Percentiles rank a stretch among this genome's conserved stretches.
Conservation (phyloP, 805 yeast genomes). For the Cyberlindnera suaveolens region DNA sequence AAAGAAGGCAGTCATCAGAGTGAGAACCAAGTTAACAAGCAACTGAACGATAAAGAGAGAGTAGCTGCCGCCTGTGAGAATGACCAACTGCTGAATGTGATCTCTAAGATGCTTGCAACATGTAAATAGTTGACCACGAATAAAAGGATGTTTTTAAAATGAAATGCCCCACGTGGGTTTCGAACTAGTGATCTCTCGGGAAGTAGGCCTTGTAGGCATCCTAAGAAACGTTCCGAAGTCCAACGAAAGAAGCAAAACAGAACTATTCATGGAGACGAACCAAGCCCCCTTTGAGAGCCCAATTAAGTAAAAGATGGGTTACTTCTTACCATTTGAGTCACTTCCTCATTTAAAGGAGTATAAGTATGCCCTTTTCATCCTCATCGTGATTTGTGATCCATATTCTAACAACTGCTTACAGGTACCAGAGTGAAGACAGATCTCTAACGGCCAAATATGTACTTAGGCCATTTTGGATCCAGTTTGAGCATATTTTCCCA, state of each 20-base stretch:
- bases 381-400: no score
- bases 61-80: conserved; percentile 99
- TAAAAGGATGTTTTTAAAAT: background rate
- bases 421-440: conserved; percentile 71
- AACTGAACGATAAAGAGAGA: conserved; percentile 92
- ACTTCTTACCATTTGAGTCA: conserved; percentile 50
- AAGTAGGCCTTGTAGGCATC: no score
- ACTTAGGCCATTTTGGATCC: conserved; percentile 77
- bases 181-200: no score
- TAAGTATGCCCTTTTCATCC: conserved; percentile 22
- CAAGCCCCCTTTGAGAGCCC: background rate
- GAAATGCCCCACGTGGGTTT: no score
- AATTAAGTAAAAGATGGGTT: conserved; percentile 42
- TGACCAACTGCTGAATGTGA: conserved; percentile 84
- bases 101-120: conserved; percentile 84
- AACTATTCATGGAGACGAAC: no score
- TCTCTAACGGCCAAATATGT: conserved; percentile 70
- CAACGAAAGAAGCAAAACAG: no score
- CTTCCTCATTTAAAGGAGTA: conserved; percentile 41
- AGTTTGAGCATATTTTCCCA: conserved; percentile 73
- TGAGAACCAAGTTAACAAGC: conserved; percentile 93
- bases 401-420: conserved; percentile 1
- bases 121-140: conserved; percentile 39
- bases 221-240: no score
- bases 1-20: conserved; percentile 95